Base-by-base conservation (phyloP, 1,139 yeast species). In the Petasospora fabianii region DNA sequence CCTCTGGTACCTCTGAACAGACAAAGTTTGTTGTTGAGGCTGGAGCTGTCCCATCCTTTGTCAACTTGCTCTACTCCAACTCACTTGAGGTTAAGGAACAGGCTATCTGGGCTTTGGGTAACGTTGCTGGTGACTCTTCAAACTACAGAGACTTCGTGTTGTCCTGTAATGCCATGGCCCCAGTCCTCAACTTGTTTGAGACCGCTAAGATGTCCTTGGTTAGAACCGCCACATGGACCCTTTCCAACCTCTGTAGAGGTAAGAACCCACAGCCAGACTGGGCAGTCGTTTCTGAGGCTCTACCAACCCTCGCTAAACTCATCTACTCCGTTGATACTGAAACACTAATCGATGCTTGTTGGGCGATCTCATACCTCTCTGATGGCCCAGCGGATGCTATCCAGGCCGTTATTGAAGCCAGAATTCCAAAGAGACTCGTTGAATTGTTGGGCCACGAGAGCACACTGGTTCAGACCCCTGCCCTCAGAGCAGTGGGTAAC, bases 41-140 rank as follows among this genome's bases (percentile, higher is more conserved):
- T 13, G 95, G 94, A 39, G 97, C 97, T 0, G 95, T 92, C 31
- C 98, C 97, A 17, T 68, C 80, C 45, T 88, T 92, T 65, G 96
- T 92, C 34, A 75, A 82, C 51, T 73, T 94, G 52, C 73, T 94
- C 54, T 74, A 77, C 54, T 84, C 96, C 6, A 80, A 78, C 46
- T 86, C 95, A 35, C 70, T 81, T 41, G 98, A 94, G 60, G 97
- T 94, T 43, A 86, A 87, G 64, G 98, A 92, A 62, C 98, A 92
- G 68, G 97, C 97, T 16, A 92, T 92, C 53, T 92, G 98, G 98
- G 98, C 98, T 27, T 71, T 92, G 54, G 98, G 98, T 65, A 94
- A 92, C 62, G 96, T 92, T 62, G 97, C 98, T 22, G 98, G 98
- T 64, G 98, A 92, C 62, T 85, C 96, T 16, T 75, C 96, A 14